Base-by-base conservation (phyloP, 352 stramenopile species). In the Albugo laibachii region DNA sequence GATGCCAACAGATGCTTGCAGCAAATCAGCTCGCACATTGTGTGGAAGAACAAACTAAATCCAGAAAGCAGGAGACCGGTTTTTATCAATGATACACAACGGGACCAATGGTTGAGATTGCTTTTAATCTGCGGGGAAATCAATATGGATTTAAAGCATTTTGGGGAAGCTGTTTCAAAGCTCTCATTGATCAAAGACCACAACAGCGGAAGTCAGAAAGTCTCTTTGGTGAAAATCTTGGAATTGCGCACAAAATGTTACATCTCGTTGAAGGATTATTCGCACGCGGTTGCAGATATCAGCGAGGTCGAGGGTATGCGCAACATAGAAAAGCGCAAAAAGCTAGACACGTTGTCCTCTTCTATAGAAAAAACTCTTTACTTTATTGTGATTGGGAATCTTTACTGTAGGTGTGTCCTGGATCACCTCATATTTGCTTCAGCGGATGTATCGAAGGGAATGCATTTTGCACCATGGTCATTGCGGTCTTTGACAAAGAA, bases 401-500 rank as follows among this genome's bases (percentile, higher is more conserved):
- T 81, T 18, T 74, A 81, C 53, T 79, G 63, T 36, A 64, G 78
- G 14, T 41, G 72, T 0, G 63, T 65, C 5, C 57, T 74, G 11
- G 62, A 78, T 24, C 56, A 78, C n/a, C 56, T 65, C 39, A 61
- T 61, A 15, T 43, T 54, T 5, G 66, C 48, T 21, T 53, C 63
- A 1, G 54, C 15, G 0, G 42, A 58, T 5, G 47, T 53, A 5
- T 54, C 58, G 11, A 75, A 65, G 18, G 49, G 45, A 5, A 45
- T 56, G 1, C 38, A 39, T 16, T 49, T 65, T 45, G 65, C 52
- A 36, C 59, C 51, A 8, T 31, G 54, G 5, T 14, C 45, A 0
- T 43, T 61, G n/a, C 47, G 58, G 37, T 57, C 68, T 43, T 36
- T 63, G 27, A 59, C 55, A 24, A 31, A 3, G 3, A 31, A 10